Conservation (phyloP, 495 filamentous ascomycete species). For the Lasiosphaeriaceae sp. region DNA sequence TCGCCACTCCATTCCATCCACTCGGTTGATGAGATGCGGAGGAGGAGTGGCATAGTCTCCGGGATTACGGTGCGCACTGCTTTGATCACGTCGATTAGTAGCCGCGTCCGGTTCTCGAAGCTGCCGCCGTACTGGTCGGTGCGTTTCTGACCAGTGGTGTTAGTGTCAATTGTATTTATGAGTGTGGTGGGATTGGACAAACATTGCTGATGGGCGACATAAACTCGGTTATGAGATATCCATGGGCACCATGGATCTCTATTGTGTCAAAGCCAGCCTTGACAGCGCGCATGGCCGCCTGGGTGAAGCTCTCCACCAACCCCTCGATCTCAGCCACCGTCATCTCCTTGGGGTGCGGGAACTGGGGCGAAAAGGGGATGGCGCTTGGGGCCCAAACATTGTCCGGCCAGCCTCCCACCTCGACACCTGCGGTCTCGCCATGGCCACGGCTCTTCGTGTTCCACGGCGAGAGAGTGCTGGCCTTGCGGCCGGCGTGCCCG, state of each 20-base stretch:
- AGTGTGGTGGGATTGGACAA: constrained; percentile 2
- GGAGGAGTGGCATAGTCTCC: constrained; percentile 56
- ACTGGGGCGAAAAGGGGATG: constrained; percentile 42
- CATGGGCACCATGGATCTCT: constrained; percentile 60
- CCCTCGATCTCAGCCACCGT: constrained; percentile 58
- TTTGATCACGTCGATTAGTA: constrained; percentile 46
- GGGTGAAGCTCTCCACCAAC: constrained; percentile 57
- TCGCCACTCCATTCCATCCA: constrained; percentile 57
- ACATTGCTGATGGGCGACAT: constrained; percentile 58
- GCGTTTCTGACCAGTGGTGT: constrained; percentile 23
- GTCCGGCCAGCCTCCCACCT: constrained; percentile 63
- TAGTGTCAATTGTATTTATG: neutral
- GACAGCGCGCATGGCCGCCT: constrained; percentile 56
- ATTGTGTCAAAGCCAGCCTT: constrained; percentile 67
- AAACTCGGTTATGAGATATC: constrained; percentile 63
- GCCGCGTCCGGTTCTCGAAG: constrained; percentile 54
- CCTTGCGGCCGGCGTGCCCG: constrained; percentile 72
- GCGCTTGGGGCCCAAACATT: constrained; percentile 51
- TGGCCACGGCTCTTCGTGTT: constrained; percentile 9
- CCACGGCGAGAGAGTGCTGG: constrained; percentile 61
- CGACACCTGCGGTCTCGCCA: constrained; percentile 41
- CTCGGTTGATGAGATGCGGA: constrained; percentile 69
- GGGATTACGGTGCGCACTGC: constrained; percentile 53
- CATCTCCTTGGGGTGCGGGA: constrained; percentile 53
- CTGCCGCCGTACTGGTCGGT: constrained; percentile 55